phyloP scores from a whole-genome alignment of 1,139 yeast species.

The Arxiozyma bovina region DNA sequence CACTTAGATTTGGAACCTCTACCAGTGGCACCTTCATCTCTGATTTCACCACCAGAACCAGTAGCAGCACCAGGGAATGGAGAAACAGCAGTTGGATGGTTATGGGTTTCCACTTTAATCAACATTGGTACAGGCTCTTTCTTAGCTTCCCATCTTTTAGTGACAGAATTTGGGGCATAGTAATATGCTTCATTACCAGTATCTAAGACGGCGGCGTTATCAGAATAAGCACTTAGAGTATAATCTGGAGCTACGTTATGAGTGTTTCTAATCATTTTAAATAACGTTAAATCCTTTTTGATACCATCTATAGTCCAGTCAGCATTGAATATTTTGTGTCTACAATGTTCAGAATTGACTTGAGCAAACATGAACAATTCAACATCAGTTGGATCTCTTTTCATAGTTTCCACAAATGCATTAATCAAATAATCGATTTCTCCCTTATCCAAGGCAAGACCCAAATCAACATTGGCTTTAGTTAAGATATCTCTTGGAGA shows the following conservation, averaged over 20 bases:
- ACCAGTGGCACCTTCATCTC: constrained; percentile 99
- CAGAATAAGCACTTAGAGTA: constrained; percentile 92
- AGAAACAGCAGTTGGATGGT: constrained; percentile 98
- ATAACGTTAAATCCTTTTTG: constrained; percentile 63
- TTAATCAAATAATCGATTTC: constrained; percentile 81
- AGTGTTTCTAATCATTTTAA: constrained; percentile 94
- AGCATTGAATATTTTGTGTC: constrained; percentile 98
- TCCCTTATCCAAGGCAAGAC: constrained; percentile 85
- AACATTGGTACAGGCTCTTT: constrained; percentile 80
- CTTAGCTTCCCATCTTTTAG: constrained; percentile 65
- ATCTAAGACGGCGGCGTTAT: constrained; percentile 96
- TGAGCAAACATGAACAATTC: constrained; percentile 99
- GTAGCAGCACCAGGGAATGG: constrained; percentile 99
- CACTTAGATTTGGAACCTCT: constrained; percentile 96
- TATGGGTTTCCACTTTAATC: constrained; percentile 96
- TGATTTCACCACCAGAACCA: constrained; percentile 99
- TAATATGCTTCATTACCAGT: constrained; percentile 64
- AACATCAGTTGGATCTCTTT: constrained; percentile 94
- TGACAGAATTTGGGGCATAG: constrained; percentile 66
- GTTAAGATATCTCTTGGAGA: constrained; percentile 52
- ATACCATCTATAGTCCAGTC: constrained; percentile 94
- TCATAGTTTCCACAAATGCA: constrained; percentile 65
- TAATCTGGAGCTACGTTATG: constrained; percentile 70
- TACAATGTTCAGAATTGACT: constrained; percentile 98
- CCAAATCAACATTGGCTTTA: constrained; percentile 73